Conservation (phyloP, 768 basidiomycete species). For the Podaxis rugospora region DNA sequence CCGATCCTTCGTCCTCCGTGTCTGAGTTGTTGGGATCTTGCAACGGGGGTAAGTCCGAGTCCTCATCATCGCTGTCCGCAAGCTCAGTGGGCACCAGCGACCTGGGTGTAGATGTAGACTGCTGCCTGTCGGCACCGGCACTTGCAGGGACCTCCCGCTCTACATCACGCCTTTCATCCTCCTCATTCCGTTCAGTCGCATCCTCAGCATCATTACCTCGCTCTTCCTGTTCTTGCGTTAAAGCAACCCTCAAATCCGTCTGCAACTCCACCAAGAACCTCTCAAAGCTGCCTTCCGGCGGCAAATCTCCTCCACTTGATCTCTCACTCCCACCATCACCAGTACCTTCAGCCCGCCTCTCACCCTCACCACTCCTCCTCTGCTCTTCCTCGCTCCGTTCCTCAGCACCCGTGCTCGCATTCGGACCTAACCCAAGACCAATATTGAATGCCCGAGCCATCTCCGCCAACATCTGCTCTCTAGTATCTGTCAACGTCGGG, state of each 20-base stretch:
- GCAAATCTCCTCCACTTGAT: constrained; percentile 17
- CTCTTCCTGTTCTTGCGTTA: constrained; percentile 30
- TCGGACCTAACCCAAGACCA: constrained; percentile 46
- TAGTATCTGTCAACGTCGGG: constrained; percentile 38
- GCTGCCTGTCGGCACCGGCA: neutral
- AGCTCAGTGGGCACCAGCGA: neutral
- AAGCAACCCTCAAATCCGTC: constrained; percentile 59
- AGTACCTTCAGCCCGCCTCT: neutral
- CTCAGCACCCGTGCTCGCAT: constrained; percentile 8
- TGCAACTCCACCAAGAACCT: constrained; percentile 79
- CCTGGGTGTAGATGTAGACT: neutral
- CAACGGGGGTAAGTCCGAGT: constrained; percentile 18
- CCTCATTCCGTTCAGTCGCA: neutral
- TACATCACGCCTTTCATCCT: neutral
- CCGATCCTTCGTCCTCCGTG: constrained; percentile 7
- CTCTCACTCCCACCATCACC: neutral
- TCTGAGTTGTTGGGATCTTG: constrained; percentile 6
- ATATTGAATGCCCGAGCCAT: constrained; percentile 80
- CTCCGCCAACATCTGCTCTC: constrained; percentile 72
- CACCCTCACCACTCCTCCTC: neutral
- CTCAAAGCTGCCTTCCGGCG: constrained; percentile 70
- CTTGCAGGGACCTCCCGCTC: neutral
- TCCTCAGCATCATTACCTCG: constrained; percentile 1
- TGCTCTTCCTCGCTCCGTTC: constrained; percentile 5
- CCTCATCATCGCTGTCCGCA: constrained; percentile 10